These are phyloP conservation scores for Dothiorella sarmentorum DNA, from an alignment of 2,329 filamentous ascomycete species.

Conservation along the genomic window DNA sequence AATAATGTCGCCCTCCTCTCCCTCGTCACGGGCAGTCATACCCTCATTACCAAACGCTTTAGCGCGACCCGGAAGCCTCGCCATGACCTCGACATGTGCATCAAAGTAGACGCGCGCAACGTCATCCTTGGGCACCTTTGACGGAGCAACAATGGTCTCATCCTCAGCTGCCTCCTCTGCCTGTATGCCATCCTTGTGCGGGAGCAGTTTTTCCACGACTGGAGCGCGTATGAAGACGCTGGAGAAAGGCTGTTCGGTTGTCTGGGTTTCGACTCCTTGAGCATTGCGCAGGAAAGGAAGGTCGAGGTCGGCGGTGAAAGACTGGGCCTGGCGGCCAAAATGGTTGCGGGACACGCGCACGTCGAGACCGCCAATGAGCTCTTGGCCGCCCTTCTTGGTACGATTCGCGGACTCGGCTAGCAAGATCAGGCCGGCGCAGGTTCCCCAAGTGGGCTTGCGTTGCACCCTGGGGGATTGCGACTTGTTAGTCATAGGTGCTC, in stretches of 20 bases:
- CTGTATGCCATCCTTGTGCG: slow-evolving; percentile 49
- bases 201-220: slow-evolving; percentile 79
- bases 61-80: slow-evolving; percentile 52
- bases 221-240: slow-evolving; percentile 93
- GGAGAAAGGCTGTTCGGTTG: slow-evolving; percentile 56
- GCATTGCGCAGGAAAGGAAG: slow-evolving; percentile 62
- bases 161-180: slow-evolving; percentile 45
- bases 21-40: slow-evolving; percentile 44
- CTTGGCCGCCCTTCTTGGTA: slow-evolving; percentile 87
- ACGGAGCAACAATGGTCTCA: slow-evolving; percentile 57
- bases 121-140: slow-evolving; percentile 46
- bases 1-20: slow-evolving; percentile 70
- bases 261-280: slow-evolving; percentile 29
- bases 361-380: slow-evolving; percentile 85
- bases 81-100: slow-evolving; percentile 56
- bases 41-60: slow-evolving; percentile 47
- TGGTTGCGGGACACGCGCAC: slow-evolving; percentile 92
- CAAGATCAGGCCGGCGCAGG: slow-evolving; percentile 90
- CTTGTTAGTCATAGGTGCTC: slow-evolving; percentile 1
- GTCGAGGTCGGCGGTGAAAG: slow-evolving; percentile 73
- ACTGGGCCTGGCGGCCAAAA: slow-evolving; percentile 90
- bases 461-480: slow-evolving; percentile 53
- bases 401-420: slow-evolving; percentile 83
- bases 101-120: slow-evolving; percentile 44
- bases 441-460: slow-evolving; percentile 87